Evolutionary conservation across 202 grass and related monocot species (phyloP), one percentile per base, ranked within the genome.

Genomic region (Musa balbisiana): DNA sequence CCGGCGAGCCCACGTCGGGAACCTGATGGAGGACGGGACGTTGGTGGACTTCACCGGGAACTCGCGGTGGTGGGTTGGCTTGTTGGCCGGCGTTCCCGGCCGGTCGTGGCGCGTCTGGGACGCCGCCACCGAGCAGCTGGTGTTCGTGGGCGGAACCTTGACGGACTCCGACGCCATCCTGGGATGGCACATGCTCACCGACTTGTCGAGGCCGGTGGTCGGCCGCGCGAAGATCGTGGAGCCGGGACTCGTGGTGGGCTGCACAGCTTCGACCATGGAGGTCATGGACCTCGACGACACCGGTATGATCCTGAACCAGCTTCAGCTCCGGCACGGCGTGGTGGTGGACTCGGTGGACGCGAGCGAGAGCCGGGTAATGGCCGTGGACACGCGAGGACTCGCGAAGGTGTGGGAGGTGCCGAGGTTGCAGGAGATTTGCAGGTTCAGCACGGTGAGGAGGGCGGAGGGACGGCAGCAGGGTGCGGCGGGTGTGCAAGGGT

Each of bases 61-160:
- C 73, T 43, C 75, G 29, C 54, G 50, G 54, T 71, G 78, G 55
- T 85, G 83, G 83, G 65, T 85, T 25, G 83, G 83, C 8, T 78
- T 85, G 19, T 85, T 85, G 49, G 83, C 83, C 1, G 83, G 83
- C 62, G 64, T 75, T 19, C 78, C 83, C 13, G 73, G 78, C 5
- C 56, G 77, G 59, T 80, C 77, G 0, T 85, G 83, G 83, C 83
- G 69, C 62, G 73, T 85, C 26, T 85, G 83, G 83, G 73, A 85
- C 33, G 83, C 75, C 17, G 15, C 24, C 21, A 77, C 66, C n/a
- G 78, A 80, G 73, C 43, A 76, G n/a, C 73, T 77, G 9, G 54
- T 85, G 51, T 85, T 72, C 67, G 83, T 77, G 0, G 83, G 83
- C 12, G 83, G 83, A 9, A 25, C 60, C 43, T 52, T 85, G 64